Evolutionary conservation across 352 stramenopile genomes (phyloP), one percentile per base, ranked within the genome.

Genomic region (Aphanomyces invadans): DNA sequence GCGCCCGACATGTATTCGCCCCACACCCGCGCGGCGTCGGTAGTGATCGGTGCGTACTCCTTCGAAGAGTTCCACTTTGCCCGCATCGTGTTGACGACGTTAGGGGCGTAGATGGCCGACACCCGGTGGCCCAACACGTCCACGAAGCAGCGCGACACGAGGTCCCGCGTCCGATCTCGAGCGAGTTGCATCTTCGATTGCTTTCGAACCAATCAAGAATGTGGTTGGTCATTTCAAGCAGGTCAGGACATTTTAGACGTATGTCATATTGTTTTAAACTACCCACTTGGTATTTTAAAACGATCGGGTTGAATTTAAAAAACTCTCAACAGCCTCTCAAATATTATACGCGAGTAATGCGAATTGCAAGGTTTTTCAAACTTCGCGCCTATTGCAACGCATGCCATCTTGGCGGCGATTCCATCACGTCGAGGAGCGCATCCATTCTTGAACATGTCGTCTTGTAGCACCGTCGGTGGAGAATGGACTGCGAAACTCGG

Each of bases 1-100:
- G 80, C 88, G 48, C 83, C 86, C 4, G 75, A 81, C 86, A 95
- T 95, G 73, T 95, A 95, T 70, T 95, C 83, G n/a, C 73, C 81
- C 86, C 86, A 95, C 38, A 90, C 61, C 28, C 77, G 83, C 10
- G 55, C 38, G 10, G 36, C 28, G 5, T 67, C 28, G 42, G 76
- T 84, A 5, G 33, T 26, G 2, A 61, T 11, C 10, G 80, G 64
- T 48, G 78, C 67, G 1, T 76, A 78, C 0, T 68, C 62, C 0
- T 76, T 55, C 19, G 75, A 74, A 15, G 87, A 64, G n/a, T 71
- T 33, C 86, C 83, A 95, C 12, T 82, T 70, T n/a, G 69, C 71
- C 9, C 82, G 71, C 4, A 78, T 73, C 44, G 91, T 80, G 10
- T 77, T 73, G 46, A 90, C 68, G 1, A 75, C 76, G 10, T 78